Percentiles rank a stretch among this genome's conserved stretches.
These are phyloP conservation scores for Centaurea solstitialis DNA, from an alignment of 129 eudicot genomes.

Conservation along the genomic window DNA sequence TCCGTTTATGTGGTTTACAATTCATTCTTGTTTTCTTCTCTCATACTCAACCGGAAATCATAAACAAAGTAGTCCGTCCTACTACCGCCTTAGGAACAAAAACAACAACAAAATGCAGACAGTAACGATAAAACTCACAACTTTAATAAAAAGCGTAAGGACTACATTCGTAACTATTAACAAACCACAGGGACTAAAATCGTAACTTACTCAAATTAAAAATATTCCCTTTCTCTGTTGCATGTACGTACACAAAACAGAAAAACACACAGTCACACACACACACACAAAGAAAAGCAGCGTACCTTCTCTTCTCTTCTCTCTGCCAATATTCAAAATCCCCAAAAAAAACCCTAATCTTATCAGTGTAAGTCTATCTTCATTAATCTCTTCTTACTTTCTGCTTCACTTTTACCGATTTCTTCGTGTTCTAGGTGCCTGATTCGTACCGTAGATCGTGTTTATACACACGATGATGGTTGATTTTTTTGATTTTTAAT, in stretches of 20 bases:
- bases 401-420: not conserved
- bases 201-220: not conserved
- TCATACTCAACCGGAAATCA: not conserved
- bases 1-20: too few species aligned
- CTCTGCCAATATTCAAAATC: not conserved
- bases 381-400: constrained; percentile 4
- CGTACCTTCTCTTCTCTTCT: not conserved
- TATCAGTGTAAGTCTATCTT: not conserved
- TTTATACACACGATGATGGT: not conserved
- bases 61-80: too few species aligned
- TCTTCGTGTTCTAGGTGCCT: not conserved
- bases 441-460: constrained; percentile 6
- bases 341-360: constrained; percentile 29
- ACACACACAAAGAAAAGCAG: constrained; percentile 1
- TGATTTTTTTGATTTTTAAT: too few species aligned
- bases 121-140: not conserved
- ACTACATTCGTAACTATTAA: not conserved
- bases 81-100: not conserved
- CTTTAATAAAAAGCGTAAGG: not conserved
- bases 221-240: constrained; percentile 1
- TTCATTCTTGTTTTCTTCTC: not conserved
- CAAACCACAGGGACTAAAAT: not conserved
- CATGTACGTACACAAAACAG: constrained; percentile 20
- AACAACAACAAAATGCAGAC: not conserved
- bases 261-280: too few species aligned